Percentiles rank a stretch among this genome's conserved stretches.
phyloP scores from a whole-genome alignment of 352 stramenopile species.

The Globisporangium recalcitrans region DNA sequence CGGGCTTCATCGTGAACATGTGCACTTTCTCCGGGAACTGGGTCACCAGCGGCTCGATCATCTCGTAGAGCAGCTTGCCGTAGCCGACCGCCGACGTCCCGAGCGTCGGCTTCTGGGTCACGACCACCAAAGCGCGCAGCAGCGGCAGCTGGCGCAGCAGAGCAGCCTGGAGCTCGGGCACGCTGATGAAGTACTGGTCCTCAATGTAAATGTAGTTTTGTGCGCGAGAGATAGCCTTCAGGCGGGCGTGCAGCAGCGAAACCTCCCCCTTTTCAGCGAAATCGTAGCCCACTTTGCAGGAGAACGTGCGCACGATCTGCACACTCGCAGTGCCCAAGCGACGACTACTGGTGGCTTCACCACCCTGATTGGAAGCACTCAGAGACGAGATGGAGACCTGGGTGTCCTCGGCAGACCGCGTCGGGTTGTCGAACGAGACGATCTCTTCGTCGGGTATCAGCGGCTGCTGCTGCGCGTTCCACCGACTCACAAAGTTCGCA shows the following conservation, averaged over 20 bases:
- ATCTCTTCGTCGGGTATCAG: slow-evolving; percentile 6
- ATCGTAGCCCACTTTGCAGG: slow-evolving; percentile 25
- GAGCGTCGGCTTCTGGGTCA: slow-evolving; percentile 20
- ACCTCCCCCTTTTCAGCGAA: slow-evolving; percentile 33
- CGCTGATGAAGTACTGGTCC: slow-evolving; percentile 47
- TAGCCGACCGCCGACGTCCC: slow-evolving; percentile 23
- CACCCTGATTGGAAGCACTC: not conserved
- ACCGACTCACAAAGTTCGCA: slow-evolving; percentile 28
- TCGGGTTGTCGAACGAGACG: slow-evolving; percentile 6
- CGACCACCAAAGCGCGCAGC: slow-evolving; percentile 24
- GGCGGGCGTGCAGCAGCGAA: slow-evolving; percentile 24
- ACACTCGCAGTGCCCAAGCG: slow-evolving; percentile 12
- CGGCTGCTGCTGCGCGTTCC: slow-evolving; percentile 18
- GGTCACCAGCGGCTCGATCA: slow-evolving; percentile 25
- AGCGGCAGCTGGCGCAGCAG: slow-evolving; percentile 25
- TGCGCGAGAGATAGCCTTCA: slow-evolving; percentile 33
- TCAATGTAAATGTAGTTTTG: slow-evolving; percentile 43
- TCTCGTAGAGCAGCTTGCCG: slow-evolving; percentile 33
- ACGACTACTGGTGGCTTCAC: not conserved
- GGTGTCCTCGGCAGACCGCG: not conserved
- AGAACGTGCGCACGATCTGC: slow-evolving; percentile 39
- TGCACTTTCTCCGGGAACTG: slow-evolving; percentile 36
- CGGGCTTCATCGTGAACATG: slow-evolving; percentile 16
- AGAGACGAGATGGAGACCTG: not conserved
- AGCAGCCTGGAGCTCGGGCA: slow-evolving; percentile 24